Conservation (phyloP, 805 yeast species). For the Debaryomyces prosopidis region DNA sequence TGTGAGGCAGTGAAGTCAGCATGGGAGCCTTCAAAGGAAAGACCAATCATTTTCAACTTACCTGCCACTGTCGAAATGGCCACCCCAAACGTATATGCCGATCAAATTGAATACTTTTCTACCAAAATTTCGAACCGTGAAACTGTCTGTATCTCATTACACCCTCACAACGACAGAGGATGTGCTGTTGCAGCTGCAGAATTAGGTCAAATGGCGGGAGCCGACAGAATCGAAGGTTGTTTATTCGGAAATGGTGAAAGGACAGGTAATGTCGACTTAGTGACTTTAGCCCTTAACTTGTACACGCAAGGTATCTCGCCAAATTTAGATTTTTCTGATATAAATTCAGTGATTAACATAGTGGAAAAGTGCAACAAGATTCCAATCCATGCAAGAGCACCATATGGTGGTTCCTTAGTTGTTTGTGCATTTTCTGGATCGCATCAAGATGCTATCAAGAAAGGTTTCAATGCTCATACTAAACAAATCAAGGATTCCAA, state of each 20-base stretch:
- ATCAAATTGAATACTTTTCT: constrained; percentile 75
- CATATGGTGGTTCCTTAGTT: constrained; percentile 80
- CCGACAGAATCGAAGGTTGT: constrained; percentile 87
- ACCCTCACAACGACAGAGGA: constrained; percentile 84
- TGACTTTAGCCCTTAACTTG: constrained; percentile 72
- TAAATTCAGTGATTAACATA: constrained; percentile 63
- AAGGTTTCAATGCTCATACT: constrained; percentile 62
- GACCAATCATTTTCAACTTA: constrained; percentile 74
- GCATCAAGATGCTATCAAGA: constrained; percentile 88
- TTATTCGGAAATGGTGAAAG: constrained; percentile 85
- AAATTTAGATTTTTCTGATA: constrained; percentile 67
- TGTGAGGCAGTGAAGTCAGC: constrained; percentile 76
- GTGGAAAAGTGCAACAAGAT: constrained; percentile 81
- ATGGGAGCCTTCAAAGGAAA: constrained; percentile 67
- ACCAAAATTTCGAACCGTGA: constrained; percentile 65
- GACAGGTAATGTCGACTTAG: constrained; percentile 83
- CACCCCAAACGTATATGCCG: constrained; percentile 81
- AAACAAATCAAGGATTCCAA: constrained; percentile 35
- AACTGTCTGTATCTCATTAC: constrained; percentile 71
- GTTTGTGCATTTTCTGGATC: constrained; percentile 84
- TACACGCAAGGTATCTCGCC: constrained; percentile 81
- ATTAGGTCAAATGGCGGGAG: constrained; percentile 79
- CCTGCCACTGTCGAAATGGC: constrained; percentile 87
- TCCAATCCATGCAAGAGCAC: constrained; percentile 76
- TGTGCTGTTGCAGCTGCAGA: constrained; percentile 90